phyloP scores from a whole-genome alignment of 352 stramenopile species.

The Pythium monospermum region DNA sequence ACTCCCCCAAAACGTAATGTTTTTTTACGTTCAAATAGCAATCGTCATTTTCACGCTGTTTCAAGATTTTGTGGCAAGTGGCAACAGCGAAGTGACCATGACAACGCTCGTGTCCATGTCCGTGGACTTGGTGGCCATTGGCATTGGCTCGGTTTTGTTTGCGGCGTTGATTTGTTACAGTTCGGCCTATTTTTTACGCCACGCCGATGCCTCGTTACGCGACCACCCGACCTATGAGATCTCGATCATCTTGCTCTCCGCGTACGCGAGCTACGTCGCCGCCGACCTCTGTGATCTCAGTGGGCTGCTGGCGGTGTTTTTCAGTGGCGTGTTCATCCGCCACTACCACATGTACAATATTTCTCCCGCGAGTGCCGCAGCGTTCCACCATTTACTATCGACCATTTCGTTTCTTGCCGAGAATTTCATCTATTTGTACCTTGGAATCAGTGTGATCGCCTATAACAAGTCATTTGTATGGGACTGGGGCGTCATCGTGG shows the following conservation, averaged over 20 bases:
- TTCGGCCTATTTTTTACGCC: constrained; percentile 78
- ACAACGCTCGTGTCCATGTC: constrained; percentile 66
- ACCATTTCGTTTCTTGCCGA: constrained; percentile 79
- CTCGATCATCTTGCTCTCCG: constrained; percentile 77
- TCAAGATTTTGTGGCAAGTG: constrained; percentile 73
- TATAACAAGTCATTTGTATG: constrained; percentile 76
- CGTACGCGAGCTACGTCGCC: constrained; percentile 79
- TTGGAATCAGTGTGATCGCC: constrained; percentile 79
- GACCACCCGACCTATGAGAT: constrained; percentile 86
- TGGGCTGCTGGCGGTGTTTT: constrained; percentile 93
- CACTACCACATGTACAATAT: constrained; percentile 87
- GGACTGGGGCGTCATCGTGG: constrained; percentile 81
- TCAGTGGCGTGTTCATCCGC: constrained; percentile 88
- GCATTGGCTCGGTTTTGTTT: constrained; percentile 71
- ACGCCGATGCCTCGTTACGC: constrained; percentile 61
- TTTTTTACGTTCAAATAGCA: no score
- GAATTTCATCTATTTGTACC: constrained; percentile 87
- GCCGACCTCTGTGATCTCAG: constrained; percentile 72
- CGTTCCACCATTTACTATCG: constrained; percentile 71
- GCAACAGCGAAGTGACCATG: constrained; percentile 59
- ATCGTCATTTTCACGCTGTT: constrained; percentile 84
- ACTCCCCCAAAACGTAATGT: no score
- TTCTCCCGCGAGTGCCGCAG: constrained; percentile 64
- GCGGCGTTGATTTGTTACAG: constrained; percentile 68
- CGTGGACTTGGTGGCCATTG: constrained; percentile 75